A percentile compares a stretch with the other conserved stretches of the same genome.
phyloP scores from a whole-genome alignment of 1,139 yeast species.

The Saccharomyces pastorianus region DNA sequence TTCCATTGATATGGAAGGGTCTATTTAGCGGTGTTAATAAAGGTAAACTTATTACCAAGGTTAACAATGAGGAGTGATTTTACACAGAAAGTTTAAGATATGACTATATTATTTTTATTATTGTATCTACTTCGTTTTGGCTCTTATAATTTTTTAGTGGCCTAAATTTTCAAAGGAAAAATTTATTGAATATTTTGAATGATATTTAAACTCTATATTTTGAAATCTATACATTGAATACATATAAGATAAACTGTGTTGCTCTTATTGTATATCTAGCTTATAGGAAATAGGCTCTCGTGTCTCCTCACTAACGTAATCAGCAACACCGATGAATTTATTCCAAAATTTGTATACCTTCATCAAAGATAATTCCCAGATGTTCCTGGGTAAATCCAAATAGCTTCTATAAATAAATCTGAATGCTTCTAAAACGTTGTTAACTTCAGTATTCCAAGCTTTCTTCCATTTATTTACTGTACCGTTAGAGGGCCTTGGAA shows the following conservation, averaged over 20 bases:
- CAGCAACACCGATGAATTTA: conserved; percentile 50
- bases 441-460: conserved; percentile 47
- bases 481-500: conserved; percentile 6
- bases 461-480: conserved; percentile 23
- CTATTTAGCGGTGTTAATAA: conserved; percentile 35
- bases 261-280: conserved; percentile 16
- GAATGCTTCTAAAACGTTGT: conserved; percentile 55
- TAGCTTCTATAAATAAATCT: conserved; percentile 62
- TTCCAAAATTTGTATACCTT: conserved; percentile 62
- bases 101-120: no score
- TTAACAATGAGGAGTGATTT: conserved; percentile 4
- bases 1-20: conserved; percentile 42
- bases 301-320: conserved; percentile 27
- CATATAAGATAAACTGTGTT: neutral
- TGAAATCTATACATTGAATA: neutral
- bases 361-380: conserved; percentile 44
- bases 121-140: no score
- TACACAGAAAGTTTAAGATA: no score
- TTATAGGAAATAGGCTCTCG: conserved; percentile 22
- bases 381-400: conserved; percentile 55
- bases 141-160: no score
- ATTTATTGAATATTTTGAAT: neutral
- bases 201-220: neutral
- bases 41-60: conserved; percentile 33
- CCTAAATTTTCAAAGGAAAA: no score